These are phyloP conservation scores for Cordyceps tenuipes DNA, from an alignment of 2,329 filamentous ascomycete species.

Conservation along the genomic window DNA sequence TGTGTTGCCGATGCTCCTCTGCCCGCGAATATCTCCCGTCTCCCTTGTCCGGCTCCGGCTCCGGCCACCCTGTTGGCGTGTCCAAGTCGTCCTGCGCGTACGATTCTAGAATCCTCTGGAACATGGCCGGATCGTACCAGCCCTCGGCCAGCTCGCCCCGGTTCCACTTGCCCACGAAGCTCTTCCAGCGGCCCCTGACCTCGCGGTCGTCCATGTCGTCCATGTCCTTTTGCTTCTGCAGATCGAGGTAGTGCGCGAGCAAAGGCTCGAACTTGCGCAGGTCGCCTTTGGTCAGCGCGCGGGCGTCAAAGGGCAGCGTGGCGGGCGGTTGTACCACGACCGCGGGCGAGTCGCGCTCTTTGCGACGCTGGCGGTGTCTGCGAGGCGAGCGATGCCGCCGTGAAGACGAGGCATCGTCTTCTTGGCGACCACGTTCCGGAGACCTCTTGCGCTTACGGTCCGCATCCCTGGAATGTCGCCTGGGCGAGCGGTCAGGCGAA, in stretches of 20 bases:
- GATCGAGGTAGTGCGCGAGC: conserved; percentile 76
- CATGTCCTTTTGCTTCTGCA: conserved; percentile 72
- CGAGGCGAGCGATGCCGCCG: conserved; percentile 10
- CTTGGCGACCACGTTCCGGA: background rate
- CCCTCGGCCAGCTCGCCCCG: conserved; percentile 75
- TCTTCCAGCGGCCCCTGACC: conserved; percentile 80
- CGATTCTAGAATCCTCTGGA: conserved; percentile 32
- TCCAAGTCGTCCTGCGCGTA: conserved; percentile 5
- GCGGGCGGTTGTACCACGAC: background rate
- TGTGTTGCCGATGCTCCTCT: conserved; percentile 10
- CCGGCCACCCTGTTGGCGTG: background rate
- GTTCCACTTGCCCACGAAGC: conserved; percentile 90
- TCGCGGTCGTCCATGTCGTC: conserved; percentile 66
- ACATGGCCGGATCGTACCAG: conserved; percentile 82
- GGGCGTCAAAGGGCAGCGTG: conserved; percentile 57
- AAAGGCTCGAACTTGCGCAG: conserved; percentile 58
- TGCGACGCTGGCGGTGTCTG: conserved; percentile 13
- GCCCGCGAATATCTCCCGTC: conserved; percentile 12
- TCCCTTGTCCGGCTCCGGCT: background rate
- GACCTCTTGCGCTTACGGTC: background rate
- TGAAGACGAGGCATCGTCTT: conserved; percentile 2
- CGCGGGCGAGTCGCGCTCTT: background rate
- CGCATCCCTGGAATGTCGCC: conserved; percentile 5
- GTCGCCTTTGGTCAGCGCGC: conserved; percentile 60
- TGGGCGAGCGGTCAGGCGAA: conserved; percentile 13